phyloP scores from a whole-genome alignment of 1,284 basidiomycete genomes.

The Ganoderma resinaceum region DNA sequence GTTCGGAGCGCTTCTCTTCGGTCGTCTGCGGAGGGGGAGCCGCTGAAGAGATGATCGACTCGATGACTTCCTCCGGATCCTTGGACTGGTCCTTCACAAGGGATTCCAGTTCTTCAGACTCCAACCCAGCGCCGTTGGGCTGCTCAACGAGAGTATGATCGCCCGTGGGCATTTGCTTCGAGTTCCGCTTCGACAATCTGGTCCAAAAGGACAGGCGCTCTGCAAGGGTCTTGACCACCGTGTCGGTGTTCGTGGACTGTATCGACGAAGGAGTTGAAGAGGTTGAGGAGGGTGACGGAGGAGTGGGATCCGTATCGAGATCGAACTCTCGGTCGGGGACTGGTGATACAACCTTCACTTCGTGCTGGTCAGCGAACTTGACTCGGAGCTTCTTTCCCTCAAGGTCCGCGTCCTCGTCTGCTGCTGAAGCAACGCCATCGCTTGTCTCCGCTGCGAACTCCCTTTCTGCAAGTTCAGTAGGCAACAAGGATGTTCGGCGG shows the following conservation, averaged over 20 bases:
- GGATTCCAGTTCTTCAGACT: conserved; percentile 54
- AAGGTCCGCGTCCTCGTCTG: conserved; percentile 12
- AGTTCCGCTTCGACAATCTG: conserved; percentile 52
- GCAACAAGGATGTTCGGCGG: conserved; percentile 53
- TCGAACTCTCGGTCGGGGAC: conserved; percentile 34
- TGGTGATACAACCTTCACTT: conserved; percentile 52
- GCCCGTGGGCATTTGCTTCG: conserved; percentile 19
- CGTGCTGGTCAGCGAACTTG: conserved; percentile 53
- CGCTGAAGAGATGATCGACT: conserved; percentile 60
- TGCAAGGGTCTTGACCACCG: conserved; percentile 67
- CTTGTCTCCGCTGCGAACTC: conserved; percentile 14
- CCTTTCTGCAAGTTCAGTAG: conserved; percentile 27
- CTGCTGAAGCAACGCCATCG: conserved; percentile 24
- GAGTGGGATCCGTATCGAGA: conserved; percentile 27
- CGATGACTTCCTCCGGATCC: conserved; percentile 57
- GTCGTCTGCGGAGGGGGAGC: conserved; percentile 63
- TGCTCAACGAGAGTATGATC: conserved; percentile 29
- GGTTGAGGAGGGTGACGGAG: conserved; percentile 46
- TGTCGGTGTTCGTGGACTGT: conserved; percentile 50
- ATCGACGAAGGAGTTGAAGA: conserved; percentile 60
- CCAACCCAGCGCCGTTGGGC: conserved; percentile 38
- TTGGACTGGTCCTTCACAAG: conserved; percentile 55
- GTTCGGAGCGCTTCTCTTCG: conserved; percentile 72
- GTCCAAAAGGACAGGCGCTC: conserved; percentile 78
- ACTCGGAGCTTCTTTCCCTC: conserved; percentile 43